Conservation (phyloP, 2,329 filamentous ascomycete species). For the Ceratocystis cacaofunesta region DNA sequence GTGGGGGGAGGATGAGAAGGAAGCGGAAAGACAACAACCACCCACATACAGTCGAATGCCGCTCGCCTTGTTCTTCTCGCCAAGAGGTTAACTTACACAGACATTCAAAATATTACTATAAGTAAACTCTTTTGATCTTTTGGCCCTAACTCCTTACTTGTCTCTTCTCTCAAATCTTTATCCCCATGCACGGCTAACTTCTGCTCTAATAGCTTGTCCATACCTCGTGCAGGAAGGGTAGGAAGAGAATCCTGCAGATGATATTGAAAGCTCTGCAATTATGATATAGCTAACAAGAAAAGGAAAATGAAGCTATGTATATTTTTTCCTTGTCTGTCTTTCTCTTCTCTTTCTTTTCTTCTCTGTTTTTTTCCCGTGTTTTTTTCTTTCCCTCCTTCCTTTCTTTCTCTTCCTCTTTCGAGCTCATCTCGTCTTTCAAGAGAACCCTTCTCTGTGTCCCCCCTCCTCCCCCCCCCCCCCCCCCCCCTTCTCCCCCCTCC, state of each 20-base stretch:
- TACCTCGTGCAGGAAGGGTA: neutral
- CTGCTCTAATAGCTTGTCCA: neutral
- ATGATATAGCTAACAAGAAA: neutral
- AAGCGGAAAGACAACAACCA: no score
- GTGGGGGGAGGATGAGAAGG: no score
- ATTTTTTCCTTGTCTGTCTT: neutral
- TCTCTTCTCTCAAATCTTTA: neutral
- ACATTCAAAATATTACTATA: no score
- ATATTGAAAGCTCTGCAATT: constrained; percentile 4
- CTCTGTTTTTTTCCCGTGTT: neutral
- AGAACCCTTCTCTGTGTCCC: neutral
- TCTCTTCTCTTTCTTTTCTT: neutral
- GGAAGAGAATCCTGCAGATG: neutral
- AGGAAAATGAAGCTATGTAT: no score
- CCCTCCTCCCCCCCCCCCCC: neutral
- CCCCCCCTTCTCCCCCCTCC: no score
- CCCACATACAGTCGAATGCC: no score
- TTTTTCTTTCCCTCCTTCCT: neutral
- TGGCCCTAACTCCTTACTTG: neutral
- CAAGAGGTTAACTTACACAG: no score
- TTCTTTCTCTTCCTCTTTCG: neutral
- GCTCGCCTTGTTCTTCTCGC: no score
- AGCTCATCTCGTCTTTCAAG: neutral
- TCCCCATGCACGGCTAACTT: neutral
- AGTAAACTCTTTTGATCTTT: neutral